A percentile compares a stretch with the other conserved stretches of the same genome.
phyloP scores from a whole-genome alignment of 108 stramenopile species.

The Licmophora abbreviata region DNA sequence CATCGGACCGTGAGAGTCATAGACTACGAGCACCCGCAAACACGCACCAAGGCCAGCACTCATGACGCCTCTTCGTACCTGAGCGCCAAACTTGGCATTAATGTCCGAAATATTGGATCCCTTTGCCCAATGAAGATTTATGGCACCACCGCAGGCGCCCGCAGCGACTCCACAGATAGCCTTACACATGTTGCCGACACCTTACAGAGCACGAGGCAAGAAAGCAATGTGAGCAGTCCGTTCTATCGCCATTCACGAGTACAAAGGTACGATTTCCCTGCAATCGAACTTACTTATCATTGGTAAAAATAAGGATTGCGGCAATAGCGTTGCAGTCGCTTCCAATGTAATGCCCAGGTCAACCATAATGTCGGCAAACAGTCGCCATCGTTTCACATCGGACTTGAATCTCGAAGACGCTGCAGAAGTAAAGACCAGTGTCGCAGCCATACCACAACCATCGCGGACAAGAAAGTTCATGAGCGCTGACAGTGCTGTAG shows the following conservation, averaged over 20 bases:
- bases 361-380: conserved; percentile 74
- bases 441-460: conserved; percentile 74
- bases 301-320: conserved; percentile 57
- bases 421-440: conserved; percentile 63
- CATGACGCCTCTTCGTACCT: too few relatives aligned
- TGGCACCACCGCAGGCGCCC: conserved; percentile 65
- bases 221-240: not conserved
- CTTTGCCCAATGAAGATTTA: conserved; percentile 74
- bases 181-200: conserved; percentile 73
- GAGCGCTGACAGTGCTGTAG: conserved; percentile 69
- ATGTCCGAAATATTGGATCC: conserved; percentile 63
- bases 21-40: too few relatives aligned
- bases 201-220: conserved; percentile 16
- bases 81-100: conserved; percentile 77
- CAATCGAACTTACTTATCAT: conserved; percentile 18
- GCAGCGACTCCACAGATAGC: conserved; percentile 83
- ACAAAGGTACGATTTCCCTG: too few relatives aligned
- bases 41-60: too few relatives aligned
- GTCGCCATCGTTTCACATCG: conserved; percentile 74
- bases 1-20: too few relatives aligned
- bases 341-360: conserved; percentile 78
- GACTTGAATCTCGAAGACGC: conserved; percentile 49
- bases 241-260: not conserved
- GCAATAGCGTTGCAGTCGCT: conserved; percentile 41
- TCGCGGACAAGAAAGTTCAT: conserved; percentile 77